phyloP scores from a whole-genome alignment of 495 filamentous ascomycete species.

The Schizothecium vesticola region DNA sequence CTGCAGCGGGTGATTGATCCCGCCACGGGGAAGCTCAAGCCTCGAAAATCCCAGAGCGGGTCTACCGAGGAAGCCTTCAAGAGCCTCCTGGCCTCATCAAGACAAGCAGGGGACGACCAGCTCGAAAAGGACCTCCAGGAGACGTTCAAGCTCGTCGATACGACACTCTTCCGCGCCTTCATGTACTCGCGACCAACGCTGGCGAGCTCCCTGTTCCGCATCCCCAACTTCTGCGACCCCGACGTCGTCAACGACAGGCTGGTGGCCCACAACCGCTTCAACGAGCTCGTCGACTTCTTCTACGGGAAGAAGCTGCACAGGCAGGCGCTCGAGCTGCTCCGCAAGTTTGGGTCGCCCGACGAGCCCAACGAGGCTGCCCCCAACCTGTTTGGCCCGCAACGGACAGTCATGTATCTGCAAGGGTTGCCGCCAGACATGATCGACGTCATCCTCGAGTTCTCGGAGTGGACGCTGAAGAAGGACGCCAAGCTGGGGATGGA shows the following conservation, averaged over 20 bases:
- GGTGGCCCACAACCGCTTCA: slow-evolving; percentile 82
- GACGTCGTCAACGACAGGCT: slow-evolving; percentile 91
- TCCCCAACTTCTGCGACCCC: slow-evolving; percentile 95
- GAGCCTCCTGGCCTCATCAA: slow-evolving; percentile 41
- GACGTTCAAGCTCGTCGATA: slow-evolving; percentile 81
- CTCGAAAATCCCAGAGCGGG: slow-evolving; percentile 47
- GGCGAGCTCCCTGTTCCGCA: slow-evolving; percentile 85
- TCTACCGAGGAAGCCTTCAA: slow-evolving; percentile 49
- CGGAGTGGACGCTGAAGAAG: slow-evolving; percentile 73
- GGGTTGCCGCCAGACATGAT: slow-evolving; percentile 80
- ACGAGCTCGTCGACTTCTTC: slow-evolving; percentile 93
- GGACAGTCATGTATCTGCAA: slow-evolving; percentile 87
- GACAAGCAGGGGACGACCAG: slow-evolving; percentile 51
- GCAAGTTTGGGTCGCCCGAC: slow-evolving; percentile 73
- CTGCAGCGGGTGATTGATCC: slow-evolving; percentile 78
- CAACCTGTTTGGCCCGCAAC: slow-evolving; percentile 70
- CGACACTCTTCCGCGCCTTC: slow-evolving; percentile 85
- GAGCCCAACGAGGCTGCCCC: slow-evolving; percentile 58
- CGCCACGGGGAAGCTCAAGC: slow-evolving; percentile 65
- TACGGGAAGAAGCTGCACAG: slow-evolving; percentile 91
- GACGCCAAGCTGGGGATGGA: slow-evolving; percentile 85
- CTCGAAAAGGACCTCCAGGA: slow-evolving; percentile 64
- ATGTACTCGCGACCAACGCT: slow-evolving; percentile 85
- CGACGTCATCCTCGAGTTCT: slow-evolving; percentile 86
- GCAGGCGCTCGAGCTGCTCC: slow-evolving; percentile 76